Percentiles rank a stretch among this genome's conserved stretches.
Evolutionary conservation across 169 alveolate species (phyloP).

Genomic region (Plasmodium berghei): DNA sequence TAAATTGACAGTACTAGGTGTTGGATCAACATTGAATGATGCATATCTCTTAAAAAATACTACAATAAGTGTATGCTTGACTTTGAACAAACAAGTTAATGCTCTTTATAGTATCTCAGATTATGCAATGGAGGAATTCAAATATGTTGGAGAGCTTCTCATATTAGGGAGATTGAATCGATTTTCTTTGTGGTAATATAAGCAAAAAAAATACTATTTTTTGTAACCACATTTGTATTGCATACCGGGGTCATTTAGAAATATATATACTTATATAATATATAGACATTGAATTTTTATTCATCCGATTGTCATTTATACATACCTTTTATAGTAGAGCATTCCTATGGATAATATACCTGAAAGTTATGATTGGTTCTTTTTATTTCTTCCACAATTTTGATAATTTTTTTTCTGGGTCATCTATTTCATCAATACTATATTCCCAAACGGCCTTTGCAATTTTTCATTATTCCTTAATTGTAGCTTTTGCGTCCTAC

Average conservation of each 20-base stretch:
- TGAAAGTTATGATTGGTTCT: constrained; percentile 52
- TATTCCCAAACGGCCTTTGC: constrained; percentile 69
- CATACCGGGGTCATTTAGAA: no score
- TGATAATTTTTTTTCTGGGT: constrained; percentile 73
- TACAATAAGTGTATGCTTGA: constrained; percentile 73
- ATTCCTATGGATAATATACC: constrained; percentile 75
- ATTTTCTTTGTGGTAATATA: constrained; percentile 63
- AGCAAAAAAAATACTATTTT: background rate
- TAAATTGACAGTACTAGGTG: constrained; percentile 50
- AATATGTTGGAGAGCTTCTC: constrained; percentile 51
- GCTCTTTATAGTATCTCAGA: constrained; percentile 66
- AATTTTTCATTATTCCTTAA: constrained; percentile 50
- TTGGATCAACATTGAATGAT: constrained; percentile 62
- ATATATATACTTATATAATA: background rate
- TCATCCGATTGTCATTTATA: background rate
- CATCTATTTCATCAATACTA: constrained; percentile 45
- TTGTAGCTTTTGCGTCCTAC: constrained; percentile 69
- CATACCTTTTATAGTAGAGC: constrained; percentile 32
- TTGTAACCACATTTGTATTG: background rate
- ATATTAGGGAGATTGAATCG: constrained; percentile 65
- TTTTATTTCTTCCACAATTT: constrained; percentile 64
- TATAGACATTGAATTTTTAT: background rate
- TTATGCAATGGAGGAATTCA: constrained; percentile 67
- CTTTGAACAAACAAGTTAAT: constrained; percentile 42
- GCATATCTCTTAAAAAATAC: constrained; percentile 58